Evolutionary conservation across 805 yeast genomes (phyloP).

Genomic region (Alloascoidea hylecoeti): DNA sequence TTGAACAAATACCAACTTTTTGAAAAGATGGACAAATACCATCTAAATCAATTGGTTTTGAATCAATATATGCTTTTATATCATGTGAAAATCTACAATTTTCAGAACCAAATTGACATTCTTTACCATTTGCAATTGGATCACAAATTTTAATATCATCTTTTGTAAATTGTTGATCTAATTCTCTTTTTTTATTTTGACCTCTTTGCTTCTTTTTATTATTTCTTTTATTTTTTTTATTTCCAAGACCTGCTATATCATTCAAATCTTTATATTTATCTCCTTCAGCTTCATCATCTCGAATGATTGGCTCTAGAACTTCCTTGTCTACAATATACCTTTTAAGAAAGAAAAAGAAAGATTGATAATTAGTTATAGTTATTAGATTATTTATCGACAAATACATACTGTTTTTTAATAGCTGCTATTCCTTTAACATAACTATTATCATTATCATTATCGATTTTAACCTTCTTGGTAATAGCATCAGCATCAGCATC

Average conservation of each 20-base stretch:
- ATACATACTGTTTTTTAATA: conserved; percentile 56
- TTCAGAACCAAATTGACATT: conserved; percentile 54
- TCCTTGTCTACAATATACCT: conserved; percentile 7
- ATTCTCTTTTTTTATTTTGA: conserved; percentile 73
- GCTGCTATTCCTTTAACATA: conserved; percentile 55
- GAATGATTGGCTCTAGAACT: conserved; percentile 7
- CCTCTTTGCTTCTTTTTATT: conserved; percentile 45
- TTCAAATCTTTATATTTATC: no score
- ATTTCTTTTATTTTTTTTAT: conserved; percentile 22
- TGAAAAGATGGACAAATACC: conserved; percentile 77
- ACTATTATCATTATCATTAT: conserved; percentile 11
- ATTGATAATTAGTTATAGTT: not conserved
- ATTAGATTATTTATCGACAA: conserved; percentile 14
- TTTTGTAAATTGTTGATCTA: conserved; percentile 40
- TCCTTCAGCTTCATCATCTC: conserved; percentile 30
- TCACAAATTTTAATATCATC: conserved; percentile 55
- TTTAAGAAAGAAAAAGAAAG: conserved; percentile 1
- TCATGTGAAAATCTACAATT: conserved; percentile 73
- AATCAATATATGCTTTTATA: conserved; percentile 41
- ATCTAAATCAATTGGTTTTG: conserved; percentile 58
- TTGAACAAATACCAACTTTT: conserved; percentile 81
- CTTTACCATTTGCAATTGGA: conserved; percentile 25
- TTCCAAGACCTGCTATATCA: not conserved
- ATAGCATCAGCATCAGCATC: no score
- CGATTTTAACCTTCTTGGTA: conserved; percentile 13